Percentiles rank a stretch among this genome's conserved stretches.
Conservation (phyloP, 495 filamentous ascomycete species). For the Penicillium psychrofluorescens region DNA sequence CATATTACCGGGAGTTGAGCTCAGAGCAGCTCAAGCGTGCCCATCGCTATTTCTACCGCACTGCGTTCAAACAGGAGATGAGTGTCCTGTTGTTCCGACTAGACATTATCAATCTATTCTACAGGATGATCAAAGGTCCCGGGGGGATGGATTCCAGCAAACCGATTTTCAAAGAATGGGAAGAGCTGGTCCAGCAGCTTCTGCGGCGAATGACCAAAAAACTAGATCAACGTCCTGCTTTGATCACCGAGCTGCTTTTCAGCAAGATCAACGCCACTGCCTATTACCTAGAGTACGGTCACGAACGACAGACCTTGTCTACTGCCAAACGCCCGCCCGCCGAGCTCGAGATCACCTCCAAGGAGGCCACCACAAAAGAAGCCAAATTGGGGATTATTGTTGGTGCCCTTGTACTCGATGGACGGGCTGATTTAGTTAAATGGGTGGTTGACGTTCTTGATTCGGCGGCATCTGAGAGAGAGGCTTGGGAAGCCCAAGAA, state of each 20-base stretch:
- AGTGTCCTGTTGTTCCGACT: slow-evolving; percentile 81
- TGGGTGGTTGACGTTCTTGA: slow-evolving; percentile 72
- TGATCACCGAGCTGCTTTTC: slow-evolving; percentile 86
- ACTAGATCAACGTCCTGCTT: slow-evolving; percentile 71
- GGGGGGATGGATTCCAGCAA: slow-evolving; percentile 60
- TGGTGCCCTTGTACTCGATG: slow-evolving; percentile 67
- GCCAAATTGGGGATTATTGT: slow-evolving; percentile 74
- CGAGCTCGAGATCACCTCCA: slow-evolving; percentile 68
- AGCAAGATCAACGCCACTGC: slow-evolving; percentile 81
- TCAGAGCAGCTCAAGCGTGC: slow-evolving; percentile 80
- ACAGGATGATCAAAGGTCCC: slow-evolving; percentile 89
- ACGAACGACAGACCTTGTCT: slow-evolving; percentile 68
- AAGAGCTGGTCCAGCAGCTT: slow-evolving; percentile 77
- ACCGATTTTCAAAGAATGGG: slow-evolving; percentile 78
- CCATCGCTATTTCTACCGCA: slow-evolving; percentile 90
- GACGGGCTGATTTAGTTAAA: slow-evolving; percentile 62
- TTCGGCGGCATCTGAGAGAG: slow-evolving; percentile 64
- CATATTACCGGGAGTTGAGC: slow-evolving; percentile 75
- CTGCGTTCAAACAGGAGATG: slow-evolving; percentile 91
- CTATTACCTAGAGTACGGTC: slow-evolving; percentile 83
- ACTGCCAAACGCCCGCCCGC: slow-evolving; percentile 52
- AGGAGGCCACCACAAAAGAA: slow-evolving; percentile 51
- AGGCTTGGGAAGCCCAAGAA: slow-evolving; percentile 69
- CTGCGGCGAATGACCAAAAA: slow-evolving; percentile 70
- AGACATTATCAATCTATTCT: slow-evolving; percentile 82